These are phyloP conservation scores for Colletotrichum sp. DNA, from an alignment of 2,329 filamentous ascomycete species.

Conservation along the genomic window DNA sequence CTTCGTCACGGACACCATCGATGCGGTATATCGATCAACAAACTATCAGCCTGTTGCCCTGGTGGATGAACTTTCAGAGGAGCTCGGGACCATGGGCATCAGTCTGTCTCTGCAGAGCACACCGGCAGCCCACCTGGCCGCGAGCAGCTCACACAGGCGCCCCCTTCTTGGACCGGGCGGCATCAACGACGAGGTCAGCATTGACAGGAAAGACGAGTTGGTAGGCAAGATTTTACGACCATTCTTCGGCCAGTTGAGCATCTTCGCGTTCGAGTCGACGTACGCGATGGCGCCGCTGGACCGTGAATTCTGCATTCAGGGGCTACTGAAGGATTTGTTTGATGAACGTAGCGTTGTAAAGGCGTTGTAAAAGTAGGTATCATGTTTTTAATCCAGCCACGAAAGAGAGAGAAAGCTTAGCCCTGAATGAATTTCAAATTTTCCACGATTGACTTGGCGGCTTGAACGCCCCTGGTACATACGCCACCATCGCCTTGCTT, in stretches of 20 bases:
- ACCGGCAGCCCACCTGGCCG: conserved; percentile 39
- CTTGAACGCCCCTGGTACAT: conserved; percentile 48
- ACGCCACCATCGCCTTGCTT: conserved; percentile 80
- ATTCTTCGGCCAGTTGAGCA: conserved; percentile 91
- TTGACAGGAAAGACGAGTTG: conserved; percentile 71
- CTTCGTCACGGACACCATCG: conserved; percentile 95
- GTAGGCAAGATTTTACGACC: conserved; percentile 81
- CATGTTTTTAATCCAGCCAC: background rate
- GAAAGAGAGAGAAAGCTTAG: background rate
- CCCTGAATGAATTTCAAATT: background rate
- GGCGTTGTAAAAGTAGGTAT: conserved; percentile 47
- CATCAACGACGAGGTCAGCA: conserved; percentile 58
- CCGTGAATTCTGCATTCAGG: conserved; percentile 64
- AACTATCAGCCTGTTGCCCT: conserved; percentile 75
- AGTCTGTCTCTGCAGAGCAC: conserved; percentile 38
- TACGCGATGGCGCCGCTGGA: conserved; percentile 83
- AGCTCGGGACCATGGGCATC: conserved; percentile 59
- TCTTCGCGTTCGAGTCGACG: conserved; percentile 89
- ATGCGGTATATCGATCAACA: conserved; percentile 85
- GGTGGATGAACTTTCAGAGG: conserved; percentile 83
- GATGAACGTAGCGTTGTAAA: conserved; percentile 75
- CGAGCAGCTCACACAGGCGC: conserved; percentile 41
- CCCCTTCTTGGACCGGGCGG: conserved; percentile 58
- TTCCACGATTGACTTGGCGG: background rate
- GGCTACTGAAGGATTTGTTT: conserved; percentile 77